Percentiles rank a stretch among this genome's conserved stretches.
Evolutionary conservation across 1,139 yeast genomes (phyloP).

Genomic region (Geotrichum bryndzae): DNA sequence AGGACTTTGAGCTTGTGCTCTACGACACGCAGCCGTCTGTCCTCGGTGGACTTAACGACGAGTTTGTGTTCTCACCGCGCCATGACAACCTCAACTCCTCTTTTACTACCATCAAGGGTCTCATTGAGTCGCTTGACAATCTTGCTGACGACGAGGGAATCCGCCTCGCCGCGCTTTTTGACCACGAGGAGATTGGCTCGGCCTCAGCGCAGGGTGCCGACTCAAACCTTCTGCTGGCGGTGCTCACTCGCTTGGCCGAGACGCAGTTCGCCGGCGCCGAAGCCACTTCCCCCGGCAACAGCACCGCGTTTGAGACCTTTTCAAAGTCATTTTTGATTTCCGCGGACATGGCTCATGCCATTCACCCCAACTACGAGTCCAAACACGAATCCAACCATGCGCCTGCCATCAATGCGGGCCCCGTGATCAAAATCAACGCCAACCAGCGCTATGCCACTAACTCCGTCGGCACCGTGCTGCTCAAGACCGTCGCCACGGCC

Average conservation of each 20-base stretch:
- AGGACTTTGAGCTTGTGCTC: slow-evolving; percentile 85
- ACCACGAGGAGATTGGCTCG: slow-evolving; percentile 93
- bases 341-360: slow-evolving; percentile 96
- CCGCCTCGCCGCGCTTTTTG: slow-evolving; percentile 70
- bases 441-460: slow-evolving; percentile 94
- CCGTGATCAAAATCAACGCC: slow-evolving; percentile 89
- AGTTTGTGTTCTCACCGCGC: slow-evolving; percentile 89
- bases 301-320: slow-evolving; percentile 50
- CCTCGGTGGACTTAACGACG: slow-evolving; percentile 84
- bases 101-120: slow-evolving; percentile 67
- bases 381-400: slow-evolving; percentile 72
- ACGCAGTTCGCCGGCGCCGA: slow-evolving; percentile 38
- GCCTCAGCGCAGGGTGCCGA: slow-evolving; percentile 95
- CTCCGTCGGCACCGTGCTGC: slow-evolving; percentile 76
- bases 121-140: slow-evolving; percentile 47
- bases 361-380: slow-evolving; percentile 82
- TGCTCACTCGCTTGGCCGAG: slow-evolving; percentile 59
- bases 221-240: slow-evolving; percentile 79
- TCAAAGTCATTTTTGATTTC: slow-evolving; percentile 84
- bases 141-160: slow-evolving; percentile 50
- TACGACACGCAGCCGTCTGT: slow-evolving; percentile 79
- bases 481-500: slow-evolving; percentile 63
- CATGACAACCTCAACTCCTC: slow-evolving; percentile 87
- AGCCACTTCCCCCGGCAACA: slow-evolving; percentile 32
- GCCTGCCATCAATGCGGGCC: slow-evolving; percentile 81